phyloP scores from a whole-genome alignment of 2,329 filamentous ascomycete genomes.

The Simplicillium aogashimaense region DNA sequence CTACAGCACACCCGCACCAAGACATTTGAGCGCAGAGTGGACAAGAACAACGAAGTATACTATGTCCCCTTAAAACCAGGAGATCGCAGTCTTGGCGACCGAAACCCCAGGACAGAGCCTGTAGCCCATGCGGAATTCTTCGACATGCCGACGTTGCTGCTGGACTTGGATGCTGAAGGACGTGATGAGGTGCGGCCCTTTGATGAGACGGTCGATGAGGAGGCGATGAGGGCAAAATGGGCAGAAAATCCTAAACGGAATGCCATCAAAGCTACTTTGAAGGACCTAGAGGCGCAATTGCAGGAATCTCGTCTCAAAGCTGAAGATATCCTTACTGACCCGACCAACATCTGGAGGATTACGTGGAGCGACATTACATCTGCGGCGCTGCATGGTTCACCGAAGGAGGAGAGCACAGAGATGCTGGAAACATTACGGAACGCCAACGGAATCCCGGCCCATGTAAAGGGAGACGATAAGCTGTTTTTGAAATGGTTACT shows the following conservation, averaged over 20 bases:
- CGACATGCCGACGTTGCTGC: constrained; percentile 29
- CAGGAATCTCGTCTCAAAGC: constrained; percentile 14
- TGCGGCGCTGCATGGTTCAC: constrained; percentile 20
- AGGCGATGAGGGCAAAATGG: constrained; percentile 19
- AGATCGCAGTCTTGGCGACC: too few species aligned
- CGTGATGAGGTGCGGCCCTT: constrained; percentile 31
- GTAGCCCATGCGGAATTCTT: constrained; percentile 19
- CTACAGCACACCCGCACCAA: constrained; percentile 4
- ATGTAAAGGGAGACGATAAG: constrained; percentile 17
- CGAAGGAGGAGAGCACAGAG: background rate
- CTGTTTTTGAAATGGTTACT: constrained; percentile 25
- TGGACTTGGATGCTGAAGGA: constrained; percentile 43
- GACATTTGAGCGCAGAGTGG: constrained; percentile 5
- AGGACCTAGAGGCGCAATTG: constrained; percentile 18
- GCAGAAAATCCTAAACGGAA: constrained; percentile 10
- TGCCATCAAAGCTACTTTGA: constrained; percentile 15
- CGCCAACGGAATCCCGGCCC: constrained; percentile 20
- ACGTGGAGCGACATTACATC: constrained; percentile 32
- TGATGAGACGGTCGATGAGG: constrained; percentile 22
- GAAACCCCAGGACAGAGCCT: constrained; percentile 10
- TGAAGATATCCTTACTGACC: constrained; percentile 13
- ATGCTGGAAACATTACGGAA: constrained; percentile 12
- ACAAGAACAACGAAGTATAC: constrained; percentile 14
- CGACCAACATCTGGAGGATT: constrained; percentile 25
- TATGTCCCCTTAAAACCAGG: constrained; percentile 9